phyloP scores from a whole-genome alignment of 2,329 filamentous ascomycete species.

The Xylariaceae sp. region DNA sequence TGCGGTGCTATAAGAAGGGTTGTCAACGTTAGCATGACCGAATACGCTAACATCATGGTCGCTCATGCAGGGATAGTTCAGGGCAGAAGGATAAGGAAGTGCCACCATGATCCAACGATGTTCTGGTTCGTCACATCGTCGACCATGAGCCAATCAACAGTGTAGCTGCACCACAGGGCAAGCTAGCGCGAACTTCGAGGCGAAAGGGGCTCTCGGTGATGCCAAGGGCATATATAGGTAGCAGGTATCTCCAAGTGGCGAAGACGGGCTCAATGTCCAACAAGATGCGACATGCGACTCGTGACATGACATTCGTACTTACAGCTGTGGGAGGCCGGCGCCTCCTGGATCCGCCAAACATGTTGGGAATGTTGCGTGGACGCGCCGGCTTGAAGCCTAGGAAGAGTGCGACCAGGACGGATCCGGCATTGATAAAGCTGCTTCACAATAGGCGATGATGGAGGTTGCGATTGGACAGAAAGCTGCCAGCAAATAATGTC shows the following conservation, averaged over 20 bases:
- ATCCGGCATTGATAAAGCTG: constrained; percentile 25
- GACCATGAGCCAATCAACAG: neutral
- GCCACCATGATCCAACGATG: constrained; percentile 17
- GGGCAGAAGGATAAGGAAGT: neutral
- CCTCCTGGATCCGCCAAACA: constrained; percentile 51
- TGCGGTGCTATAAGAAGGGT: constrained; percentile 51
- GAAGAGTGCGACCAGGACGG: constrained; percentile 21
- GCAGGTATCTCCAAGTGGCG: neutral
- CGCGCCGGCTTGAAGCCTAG: constrained; percentile 25
- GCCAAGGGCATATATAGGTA: neutral
- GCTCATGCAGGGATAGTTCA: neutral
- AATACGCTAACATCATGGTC: constrained; percentile 1
- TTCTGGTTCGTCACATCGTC: neutral
- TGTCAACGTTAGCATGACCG: constrained; percentile 16
- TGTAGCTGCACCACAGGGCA: neutral
- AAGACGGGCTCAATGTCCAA: neutral
- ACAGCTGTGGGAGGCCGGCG: constrained; percentile 47
- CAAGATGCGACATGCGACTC: neutral
- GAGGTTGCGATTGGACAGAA: constrained; percentile 14
- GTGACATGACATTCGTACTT: constrained; percentile 31
- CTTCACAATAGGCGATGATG: constrained; percentile 8
- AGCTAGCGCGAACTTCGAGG: neutral
- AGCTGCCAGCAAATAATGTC: constrained; percentile 1
- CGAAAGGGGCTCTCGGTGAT: neutral
- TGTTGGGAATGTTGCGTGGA: constrained; percentile 27